These are phyloP conservation scores for Bremia lactucae DNA, from an alignment of 352 stramenopile genomes.

Conservation along the genomic window DNA sequence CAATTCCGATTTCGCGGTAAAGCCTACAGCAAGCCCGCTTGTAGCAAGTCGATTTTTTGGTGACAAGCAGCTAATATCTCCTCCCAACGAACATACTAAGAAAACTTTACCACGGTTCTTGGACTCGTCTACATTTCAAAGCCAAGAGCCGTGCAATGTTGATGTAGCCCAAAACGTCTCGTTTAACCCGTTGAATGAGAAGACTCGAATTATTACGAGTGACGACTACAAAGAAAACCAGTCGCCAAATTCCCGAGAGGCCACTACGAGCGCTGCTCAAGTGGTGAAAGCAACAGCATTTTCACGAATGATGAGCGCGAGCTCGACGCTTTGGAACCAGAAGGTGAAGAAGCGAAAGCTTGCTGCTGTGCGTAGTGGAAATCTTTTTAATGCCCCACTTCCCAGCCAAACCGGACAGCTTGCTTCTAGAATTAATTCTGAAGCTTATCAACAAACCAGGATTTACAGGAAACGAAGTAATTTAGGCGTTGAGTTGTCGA, in stretches of 20 bases:
- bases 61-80: conserved; percentile 17
- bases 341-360: conserved; percentile 42
- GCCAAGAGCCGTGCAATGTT: conserved; percentile 36
- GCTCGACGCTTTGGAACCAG: conserved; percentile 39
- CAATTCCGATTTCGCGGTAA: conserved; percentile 1
- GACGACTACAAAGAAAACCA: conserved; percentile 36
- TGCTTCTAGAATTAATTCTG: too few relatives aligned
- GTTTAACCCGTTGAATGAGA: conserved; percentile 36
- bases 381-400: conserved; percentile 4
- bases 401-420: conserved; percentile 20
- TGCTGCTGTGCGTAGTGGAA: conserved; percentile 8
- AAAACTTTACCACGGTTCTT: conserved; percentile 6
- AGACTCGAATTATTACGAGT: conserved; percentile 3
- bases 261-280: background rate
- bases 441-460: background rate
- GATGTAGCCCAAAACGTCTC: conserved; percentile 40
- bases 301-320: conserved; percentile 67
- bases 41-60: conserved; percentile 41
- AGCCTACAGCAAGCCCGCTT: conserved; percentile 7
- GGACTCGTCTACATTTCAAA: conserved; percentile 31
- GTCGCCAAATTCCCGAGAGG: conserved; percentile 9
- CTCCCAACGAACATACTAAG: conserved; percentile 18
- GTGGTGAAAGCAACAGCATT: conserved; percentile 65
- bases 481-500: conserved; percentile 1
- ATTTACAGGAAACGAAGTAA: background rate